phyloP scores from a whole-genome alignment of 805 yeast species.

The Blastobotrys americana region DNA sequence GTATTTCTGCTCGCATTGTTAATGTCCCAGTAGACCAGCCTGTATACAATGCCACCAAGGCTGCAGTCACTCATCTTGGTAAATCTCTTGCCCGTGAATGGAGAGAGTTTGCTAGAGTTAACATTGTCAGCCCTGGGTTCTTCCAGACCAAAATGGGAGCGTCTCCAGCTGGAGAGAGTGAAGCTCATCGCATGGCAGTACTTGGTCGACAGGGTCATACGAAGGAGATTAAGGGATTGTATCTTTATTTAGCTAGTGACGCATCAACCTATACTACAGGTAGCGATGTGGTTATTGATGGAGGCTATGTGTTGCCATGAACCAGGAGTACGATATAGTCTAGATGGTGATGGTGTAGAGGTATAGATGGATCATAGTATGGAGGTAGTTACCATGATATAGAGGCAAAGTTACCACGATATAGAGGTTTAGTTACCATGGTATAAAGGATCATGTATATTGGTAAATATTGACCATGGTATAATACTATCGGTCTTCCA shows the following conservation, averaged over 20 bases:
- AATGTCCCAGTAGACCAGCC: slow-evolving; percentile 79
- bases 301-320: too few species aligned
- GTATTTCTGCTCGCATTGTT: slow-evolving; percentile 81
- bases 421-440: too few species aligned
- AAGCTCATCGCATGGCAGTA: slow-evolving; percentile 47
- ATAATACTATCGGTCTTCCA: too few species aligned
- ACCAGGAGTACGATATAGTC: too few species aligned
- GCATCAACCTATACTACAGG: slow-evolving; percentile 81
- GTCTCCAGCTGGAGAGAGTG: slow-evolving; percentile 52
- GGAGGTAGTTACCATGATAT: too few species aligned
- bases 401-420: too few species aligned
- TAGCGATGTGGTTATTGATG: slow-evolving; percentile 74
- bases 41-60: slow-evolving; percentile 79
- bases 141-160: slow-evolving; percentile 72
- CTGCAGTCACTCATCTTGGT: slow-evolving; percentile 76
- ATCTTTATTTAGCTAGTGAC: slow-evolving; percentile 64
- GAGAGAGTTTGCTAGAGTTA: slow-evolving; percentile 75
- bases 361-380: too few species aligned
- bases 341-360: too few species aligned
- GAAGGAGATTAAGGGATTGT: slow-evolving; percentile 70
- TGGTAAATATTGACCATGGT: too few species aligned
- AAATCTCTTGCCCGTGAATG: slow-evolving; percentile 74
- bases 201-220: slow-evolving; percentile 87
- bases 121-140: slow-evolving; percentile 74
- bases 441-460: too few species aligned